Evolutionary conservation across 257 asterid genomes (phyloP).

Genomic region (Nicotiana obtusifolia): DNA sequence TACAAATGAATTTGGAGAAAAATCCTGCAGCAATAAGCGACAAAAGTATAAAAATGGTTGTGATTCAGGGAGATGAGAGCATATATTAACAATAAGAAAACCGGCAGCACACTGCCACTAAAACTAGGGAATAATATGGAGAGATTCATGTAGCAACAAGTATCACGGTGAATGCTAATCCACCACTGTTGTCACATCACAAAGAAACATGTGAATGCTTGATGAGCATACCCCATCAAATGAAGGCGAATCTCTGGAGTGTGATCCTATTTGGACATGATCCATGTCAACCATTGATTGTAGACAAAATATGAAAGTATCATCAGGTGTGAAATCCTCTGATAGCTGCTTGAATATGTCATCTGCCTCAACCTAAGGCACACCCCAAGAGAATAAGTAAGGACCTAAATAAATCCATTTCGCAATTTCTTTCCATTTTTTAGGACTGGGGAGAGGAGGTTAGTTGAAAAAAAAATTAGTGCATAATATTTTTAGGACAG

Average conservation of each 20-base stretch:
- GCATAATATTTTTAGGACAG: not conserved
- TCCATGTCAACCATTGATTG: conserved; percentile 62
- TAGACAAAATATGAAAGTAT: conserved; percentile 65
- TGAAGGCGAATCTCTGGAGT: conserved; percentile 64
- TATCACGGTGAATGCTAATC: not conserved
- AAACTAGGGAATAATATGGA: not conserved
- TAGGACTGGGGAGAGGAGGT: not conserved
- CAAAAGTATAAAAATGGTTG: not conserved
- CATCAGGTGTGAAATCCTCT: conserved; percentile 80
- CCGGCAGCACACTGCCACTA: not conserved
- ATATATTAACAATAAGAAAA: not conserved
- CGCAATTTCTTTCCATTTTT: not conserved
- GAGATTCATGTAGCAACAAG: not conserved
- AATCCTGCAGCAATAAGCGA: conserved; percentile 43
- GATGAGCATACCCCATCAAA: conserved; percentile 65
- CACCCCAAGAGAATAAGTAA: not conserved
- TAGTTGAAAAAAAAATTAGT: not conserved
- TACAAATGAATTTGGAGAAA: conserved; percentile 49
- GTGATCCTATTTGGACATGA: conserved; percentile 41
- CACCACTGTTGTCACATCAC: not conserved
- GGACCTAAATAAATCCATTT: not conserved
- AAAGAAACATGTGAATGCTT: not conserved
- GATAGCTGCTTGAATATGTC: conserved; percentile 62
- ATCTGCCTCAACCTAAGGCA: conserved; percentile 51
- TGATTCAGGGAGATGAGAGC: not conserved